These are phyloP conservation scores for Aspergillus thermomutatus DNA, from an alignment of 2,329 filamentous ascomycete genomes.

Conservation along the genomic window DNA sequence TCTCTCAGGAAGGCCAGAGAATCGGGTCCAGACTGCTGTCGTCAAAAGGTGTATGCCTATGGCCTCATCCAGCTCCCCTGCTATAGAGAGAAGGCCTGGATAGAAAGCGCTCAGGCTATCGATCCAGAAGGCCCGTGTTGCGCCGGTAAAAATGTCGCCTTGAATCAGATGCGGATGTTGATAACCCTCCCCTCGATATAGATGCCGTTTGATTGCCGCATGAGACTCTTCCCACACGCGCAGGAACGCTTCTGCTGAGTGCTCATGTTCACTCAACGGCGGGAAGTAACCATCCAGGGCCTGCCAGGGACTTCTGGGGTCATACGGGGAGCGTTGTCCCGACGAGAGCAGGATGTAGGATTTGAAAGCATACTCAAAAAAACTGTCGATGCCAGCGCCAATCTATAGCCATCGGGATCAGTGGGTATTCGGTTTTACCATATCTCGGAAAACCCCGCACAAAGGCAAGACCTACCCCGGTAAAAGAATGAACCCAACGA, in stretches of 20 bases:
- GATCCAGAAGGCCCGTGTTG: conserved; percentile 87
- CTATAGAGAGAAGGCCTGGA: conserved; percentile 78
- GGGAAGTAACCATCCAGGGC: conserved; percentile 63
- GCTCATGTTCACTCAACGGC: conserved; percentile 61
- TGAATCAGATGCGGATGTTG: conserved; percentile 93
- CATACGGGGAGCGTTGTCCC: conserved; percentile 44
- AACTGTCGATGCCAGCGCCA: conserved; percentile 94
- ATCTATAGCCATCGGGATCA: conserved; percentile 49
- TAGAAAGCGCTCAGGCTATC: conserved; percentile 96
- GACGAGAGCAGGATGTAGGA: conserved; percentile 87
- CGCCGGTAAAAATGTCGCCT: conserved; percentile 82
- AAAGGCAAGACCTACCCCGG: conserved; percentile 56
- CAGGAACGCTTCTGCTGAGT: conserved; percentile 75
- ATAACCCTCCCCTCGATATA: conserved; percentile 72
- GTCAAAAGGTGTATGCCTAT: conserved; percentile 86
- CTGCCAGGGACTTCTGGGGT: conserved; percentile 41
- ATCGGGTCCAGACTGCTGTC: conserved; percentile 90
- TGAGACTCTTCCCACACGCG: conserved; percentile 82
- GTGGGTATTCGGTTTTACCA: not conserved
- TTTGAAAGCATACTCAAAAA: conserved; percentile 97
- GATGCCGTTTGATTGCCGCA: conserved; percentile 79
- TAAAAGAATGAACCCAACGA: conserved; percentile 80
- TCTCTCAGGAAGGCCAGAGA: conserved; percentile 87
- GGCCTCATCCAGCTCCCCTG: conserved; percentile 87
- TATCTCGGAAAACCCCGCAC: not conserved